These are phyloP conservation scores for Fusarium pseudocircinatum DNA, from an alignment of 2,329 filamentous ascomycete species.

Conservation along the genomic window DNA sequence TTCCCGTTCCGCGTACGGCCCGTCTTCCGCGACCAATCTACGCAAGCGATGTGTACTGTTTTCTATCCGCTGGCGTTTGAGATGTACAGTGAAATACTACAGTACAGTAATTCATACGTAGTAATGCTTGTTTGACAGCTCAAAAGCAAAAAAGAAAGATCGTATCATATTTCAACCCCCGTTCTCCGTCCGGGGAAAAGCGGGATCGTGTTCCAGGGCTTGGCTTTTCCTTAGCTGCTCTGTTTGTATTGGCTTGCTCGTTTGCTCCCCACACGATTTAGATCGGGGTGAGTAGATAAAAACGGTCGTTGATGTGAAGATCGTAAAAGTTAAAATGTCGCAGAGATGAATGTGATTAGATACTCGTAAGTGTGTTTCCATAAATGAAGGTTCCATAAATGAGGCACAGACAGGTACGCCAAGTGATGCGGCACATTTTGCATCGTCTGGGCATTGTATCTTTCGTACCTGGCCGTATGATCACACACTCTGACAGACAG, in stretches of 20 bases:
- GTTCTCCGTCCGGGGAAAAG: conserved; percentile 6
- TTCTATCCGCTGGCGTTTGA: neutral
- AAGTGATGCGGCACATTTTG: neutral
- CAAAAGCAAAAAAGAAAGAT: neutral
- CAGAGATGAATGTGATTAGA: neutral
- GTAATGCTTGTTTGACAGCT: conserved; percentile 5
- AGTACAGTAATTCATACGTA: neutral
- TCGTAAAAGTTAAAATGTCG: neutral
- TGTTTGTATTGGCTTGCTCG: neutral
- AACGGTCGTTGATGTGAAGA: neutral
- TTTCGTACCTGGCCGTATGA: conserved; percentile 19
- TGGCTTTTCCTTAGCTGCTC: conserved; percentile 7
- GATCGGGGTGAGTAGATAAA: neutral
- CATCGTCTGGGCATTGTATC: neutral
- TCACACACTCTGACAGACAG: neutral
- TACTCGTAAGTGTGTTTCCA: neutral
- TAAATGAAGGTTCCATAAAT: neutral
- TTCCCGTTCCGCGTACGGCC: conserved; percentile 17
- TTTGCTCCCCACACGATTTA: neutral
- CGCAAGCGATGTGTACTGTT: neutral
- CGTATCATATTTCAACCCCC: neutral
- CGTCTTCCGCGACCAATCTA: conserved; percentile 23
- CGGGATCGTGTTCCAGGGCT: conserved; percentile 16
- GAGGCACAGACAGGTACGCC: neutral
- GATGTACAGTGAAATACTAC: neutral